These are phyloP conservation scores for Nothophytophthora sp. DNA, from an alignment of 352 stramenopile genomes.

Conservation along the genomic window DNA sequence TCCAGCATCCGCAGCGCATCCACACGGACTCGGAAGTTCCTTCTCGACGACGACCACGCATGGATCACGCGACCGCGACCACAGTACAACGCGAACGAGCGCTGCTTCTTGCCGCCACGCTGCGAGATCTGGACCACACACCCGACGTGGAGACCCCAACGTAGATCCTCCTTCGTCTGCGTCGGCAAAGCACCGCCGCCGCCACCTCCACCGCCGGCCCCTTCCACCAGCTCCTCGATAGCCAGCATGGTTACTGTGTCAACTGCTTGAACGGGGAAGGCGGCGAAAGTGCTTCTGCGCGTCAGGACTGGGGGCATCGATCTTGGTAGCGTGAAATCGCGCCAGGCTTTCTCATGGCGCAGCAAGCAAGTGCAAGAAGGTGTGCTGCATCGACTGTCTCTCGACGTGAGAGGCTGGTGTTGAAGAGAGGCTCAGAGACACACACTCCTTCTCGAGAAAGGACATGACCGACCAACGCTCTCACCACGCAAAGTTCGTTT, in stretches of 20 bases:
- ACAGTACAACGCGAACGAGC: conserved; percentile 35
- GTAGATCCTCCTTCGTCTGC: conserved; percentile 4
- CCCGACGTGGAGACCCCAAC: conserved; percentile 16
- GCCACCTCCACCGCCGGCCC: neutral
- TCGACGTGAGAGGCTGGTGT: neutral
- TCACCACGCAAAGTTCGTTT: neutral
- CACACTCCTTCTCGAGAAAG: neutral
- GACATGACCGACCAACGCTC: neutral
- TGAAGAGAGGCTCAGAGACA: neutral
- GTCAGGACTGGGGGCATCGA: conserved; percentile 4
- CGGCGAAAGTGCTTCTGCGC: conserved; percentile 2
- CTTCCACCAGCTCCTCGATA: neutral
- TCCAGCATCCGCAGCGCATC: conserved; percentile 36
- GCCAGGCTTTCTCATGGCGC: too few species aligned
- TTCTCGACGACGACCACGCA: conserved; percentile 34
- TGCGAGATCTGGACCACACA: conserved; percentile 33
- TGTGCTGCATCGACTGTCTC: too few species aligned
- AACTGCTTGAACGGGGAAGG: neutral
- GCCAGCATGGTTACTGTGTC: conserved; percentile 3
- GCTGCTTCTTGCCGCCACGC: conserved; percentile 2
- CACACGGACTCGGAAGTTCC: conserved; percentile 36
- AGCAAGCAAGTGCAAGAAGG: too few species aligned
- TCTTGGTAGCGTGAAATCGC: neutral
- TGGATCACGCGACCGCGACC: conserved; percentile 42
- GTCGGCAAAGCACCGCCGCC: neutral